phyloP scores from a whole-genome alignment of 2,329 filamentous ascomycete species.

The Gremmenia infestans region DNA sequence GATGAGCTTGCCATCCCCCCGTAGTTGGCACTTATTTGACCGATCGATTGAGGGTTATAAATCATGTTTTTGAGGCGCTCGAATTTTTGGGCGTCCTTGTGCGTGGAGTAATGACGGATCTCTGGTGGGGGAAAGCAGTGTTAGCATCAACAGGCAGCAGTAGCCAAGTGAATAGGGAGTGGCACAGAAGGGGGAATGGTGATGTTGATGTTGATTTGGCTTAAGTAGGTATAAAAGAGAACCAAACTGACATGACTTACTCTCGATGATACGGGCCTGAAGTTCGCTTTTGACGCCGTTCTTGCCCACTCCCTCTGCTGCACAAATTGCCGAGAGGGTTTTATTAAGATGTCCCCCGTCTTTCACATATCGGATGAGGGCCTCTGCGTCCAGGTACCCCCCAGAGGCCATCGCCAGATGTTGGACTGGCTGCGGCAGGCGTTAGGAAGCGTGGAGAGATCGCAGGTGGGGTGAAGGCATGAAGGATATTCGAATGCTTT shows the following conservation, averaged over 20 bases:
- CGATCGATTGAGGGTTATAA: constrained; percentile 17
- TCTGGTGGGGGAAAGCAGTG: constrained; percentile 9
- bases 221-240: constrained; percentile 9
- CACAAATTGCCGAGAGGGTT: constrained; percentile 48
- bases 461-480: constrained; percentile 7
- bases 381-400: constrained; percentile 29
- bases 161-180: not conserved
- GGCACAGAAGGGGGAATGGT: not conserved
- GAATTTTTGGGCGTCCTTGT: constrained; percentile 21
- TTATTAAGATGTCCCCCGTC: constrained; percentile 27
- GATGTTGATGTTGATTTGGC: not conserved
- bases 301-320: constrained; percentile 66
- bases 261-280: constrained; percentile 69
- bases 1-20: constrained; percentile 12
- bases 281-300: constrained; percentile 82
- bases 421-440: not conserved
- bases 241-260: constrained; percentile 49
- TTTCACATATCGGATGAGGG: constrained; percentile 25
- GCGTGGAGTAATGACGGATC: constrained; percentile 19
- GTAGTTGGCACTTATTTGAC: not conserved
- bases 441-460: constrained; percentile 1
- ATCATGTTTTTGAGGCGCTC: constrained; percentile 26
- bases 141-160: not conserved
- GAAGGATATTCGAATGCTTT: constrained; percentile 3
- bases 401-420: constrained; percentile 30